These are phyloP conservation scores for Pseudocohnilembus persalinus DNA, from an alignment of 169 alveolate genomes.

Conservation along the genomic window DNA sequence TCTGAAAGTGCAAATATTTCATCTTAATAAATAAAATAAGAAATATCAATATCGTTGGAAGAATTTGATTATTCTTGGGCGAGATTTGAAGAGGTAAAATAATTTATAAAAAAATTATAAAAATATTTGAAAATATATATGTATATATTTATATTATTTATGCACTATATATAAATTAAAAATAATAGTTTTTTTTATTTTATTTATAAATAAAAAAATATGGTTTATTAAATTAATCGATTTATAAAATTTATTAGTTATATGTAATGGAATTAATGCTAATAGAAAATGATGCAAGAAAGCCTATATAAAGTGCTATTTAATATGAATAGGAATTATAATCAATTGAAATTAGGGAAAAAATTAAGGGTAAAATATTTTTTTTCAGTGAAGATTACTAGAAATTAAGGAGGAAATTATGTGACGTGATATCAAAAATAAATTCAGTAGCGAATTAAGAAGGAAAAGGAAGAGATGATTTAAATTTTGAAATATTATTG, in stretches of 20 bases:
- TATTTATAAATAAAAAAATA: too few relatives aligned
- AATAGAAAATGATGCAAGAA: constrained; percentile 18
- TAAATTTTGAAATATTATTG: constrained; percentile 60
- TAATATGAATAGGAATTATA: constrained; percentile 8
- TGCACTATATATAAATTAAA: too few relatives aligned
- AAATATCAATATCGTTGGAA: neutral
- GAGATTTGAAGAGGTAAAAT: constrained; percentile 21
- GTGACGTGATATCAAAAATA: constrained; percentile 58
- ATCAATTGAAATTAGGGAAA: constrained; percentile 22
- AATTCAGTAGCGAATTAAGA: constrained; percentile 80
- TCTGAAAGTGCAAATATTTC: constrained; percentile 28
- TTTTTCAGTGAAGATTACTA: neutral
- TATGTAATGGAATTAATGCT: constrained; percentile 22
- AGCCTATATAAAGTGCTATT: constrained; percentile 10
- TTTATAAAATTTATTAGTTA: too few relatives aligned
- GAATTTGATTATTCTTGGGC: constrained; percentile 22
- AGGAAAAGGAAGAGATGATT: constrained; percentile 83
- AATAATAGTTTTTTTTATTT: too few relatives aligned
- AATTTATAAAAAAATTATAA: too few relatives aligned
- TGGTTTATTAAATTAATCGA: too few relatives aligned
- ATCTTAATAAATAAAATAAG: constrained; percentile 5
- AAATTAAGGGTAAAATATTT: constrained; percentile 21
- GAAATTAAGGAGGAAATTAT: neutral
- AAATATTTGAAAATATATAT: too few relatives aligned
- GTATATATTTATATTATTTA: too few relatives aligned